Evolutionary conservation across 352 stramenopile genomes (phyloP).

Genomic region (Phytophthora vignae): DNA sequence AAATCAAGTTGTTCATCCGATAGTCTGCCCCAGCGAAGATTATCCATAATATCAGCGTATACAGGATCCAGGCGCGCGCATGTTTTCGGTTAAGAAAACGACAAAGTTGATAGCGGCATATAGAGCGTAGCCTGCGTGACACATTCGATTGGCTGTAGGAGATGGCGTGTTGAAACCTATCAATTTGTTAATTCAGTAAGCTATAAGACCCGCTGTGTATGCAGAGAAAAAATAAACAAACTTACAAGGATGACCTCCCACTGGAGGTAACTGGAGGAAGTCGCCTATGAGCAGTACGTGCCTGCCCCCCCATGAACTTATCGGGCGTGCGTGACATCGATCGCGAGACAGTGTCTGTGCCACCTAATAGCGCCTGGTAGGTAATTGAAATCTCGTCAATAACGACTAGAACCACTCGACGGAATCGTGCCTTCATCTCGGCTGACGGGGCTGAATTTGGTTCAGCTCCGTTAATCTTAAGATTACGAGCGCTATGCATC

Average conservation of each 20-base stretch:
- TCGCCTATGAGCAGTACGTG: slow-evolving; percentile 35
- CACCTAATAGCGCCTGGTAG: slow-evolving; percentile 29
- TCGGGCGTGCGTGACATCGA: background rate
- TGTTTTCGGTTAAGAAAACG: background rate
- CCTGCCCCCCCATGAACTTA: slow-evolving; percentile 34
- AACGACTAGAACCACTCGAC: slow-evolving; percentile 26
- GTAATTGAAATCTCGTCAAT: slow-evolving; percentile 42
- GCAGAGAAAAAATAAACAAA: background rate
- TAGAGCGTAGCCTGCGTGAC: background rate
- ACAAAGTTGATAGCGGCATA: background rate
- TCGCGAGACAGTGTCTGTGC: slow-evolving; percentile 10
- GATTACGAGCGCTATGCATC: slow-evolving; percentile 13
- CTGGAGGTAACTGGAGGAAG: slow-evolving; percentile 32
- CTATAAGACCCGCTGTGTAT: background rate
- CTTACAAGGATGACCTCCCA: slow-evolving; percentile 24
- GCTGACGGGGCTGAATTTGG: slow-evolving; percentile 7
- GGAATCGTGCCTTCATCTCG: slow-evolving; percentile 28
- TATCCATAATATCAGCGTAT: background rate
- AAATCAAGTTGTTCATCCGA: background rate
- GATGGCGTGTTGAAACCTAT: background rate
- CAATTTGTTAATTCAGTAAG: background rate
- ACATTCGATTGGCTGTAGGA: background rate
- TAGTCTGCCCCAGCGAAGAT: background rate
- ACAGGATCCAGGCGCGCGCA: background rate
- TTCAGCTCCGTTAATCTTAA: slow-evolving; percentile 7